Conservation (phyloP, 371 early-diverging fungal genomes). For the Rhizopus sp. region DNA sequence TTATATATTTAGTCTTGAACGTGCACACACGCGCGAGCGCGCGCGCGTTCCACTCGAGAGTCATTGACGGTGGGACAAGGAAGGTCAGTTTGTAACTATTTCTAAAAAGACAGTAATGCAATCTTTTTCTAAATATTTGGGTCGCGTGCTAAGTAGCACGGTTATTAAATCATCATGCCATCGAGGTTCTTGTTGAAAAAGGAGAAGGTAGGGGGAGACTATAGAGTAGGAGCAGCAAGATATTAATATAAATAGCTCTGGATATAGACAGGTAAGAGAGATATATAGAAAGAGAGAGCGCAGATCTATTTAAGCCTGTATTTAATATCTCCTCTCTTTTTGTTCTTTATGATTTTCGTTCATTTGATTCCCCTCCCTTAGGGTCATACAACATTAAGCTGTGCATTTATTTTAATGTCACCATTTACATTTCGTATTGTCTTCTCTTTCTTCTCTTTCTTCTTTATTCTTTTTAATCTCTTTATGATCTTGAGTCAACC, state of each 20-base stretch:
- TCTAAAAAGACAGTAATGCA: neutral
- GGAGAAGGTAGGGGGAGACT: neutral
- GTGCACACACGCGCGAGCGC: no score
- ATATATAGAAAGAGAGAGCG: neutral
- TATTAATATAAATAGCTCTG: neutral
- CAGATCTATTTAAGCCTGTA: neutral
- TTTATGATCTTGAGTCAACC: neutral
- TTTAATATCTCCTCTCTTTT: neutral
- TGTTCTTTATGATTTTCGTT: neutral
- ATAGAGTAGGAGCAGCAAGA: neutral
- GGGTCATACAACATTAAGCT: constrained; percentile 1
- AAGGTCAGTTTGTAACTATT: neutral
- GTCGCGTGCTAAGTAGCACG: constrained; percentile 4
- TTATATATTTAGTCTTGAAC: no score
- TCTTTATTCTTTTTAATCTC: neutral
- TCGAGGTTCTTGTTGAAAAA: neutral
- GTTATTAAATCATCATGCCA: constrained; percentile 5
- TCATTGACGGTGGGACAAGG: neutral
- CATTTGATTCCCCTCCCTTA: no score
- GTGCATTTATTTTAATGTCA: constrained; percentile 5
- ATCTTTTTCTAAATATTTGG: constrained; percentile 4
- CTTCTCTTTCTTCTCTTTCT: neutral
- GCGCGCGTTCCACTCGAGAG: no score
- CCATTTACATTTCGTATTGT: neutral
- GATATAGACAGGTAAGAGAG: no score